Percentiles rank a stretch among this genome's conserved stretches.
phyloP scores from a whole-genome alignment of 2,329 filamentous ascomycete genomes.

The Aspergillus hortae region DNA sequence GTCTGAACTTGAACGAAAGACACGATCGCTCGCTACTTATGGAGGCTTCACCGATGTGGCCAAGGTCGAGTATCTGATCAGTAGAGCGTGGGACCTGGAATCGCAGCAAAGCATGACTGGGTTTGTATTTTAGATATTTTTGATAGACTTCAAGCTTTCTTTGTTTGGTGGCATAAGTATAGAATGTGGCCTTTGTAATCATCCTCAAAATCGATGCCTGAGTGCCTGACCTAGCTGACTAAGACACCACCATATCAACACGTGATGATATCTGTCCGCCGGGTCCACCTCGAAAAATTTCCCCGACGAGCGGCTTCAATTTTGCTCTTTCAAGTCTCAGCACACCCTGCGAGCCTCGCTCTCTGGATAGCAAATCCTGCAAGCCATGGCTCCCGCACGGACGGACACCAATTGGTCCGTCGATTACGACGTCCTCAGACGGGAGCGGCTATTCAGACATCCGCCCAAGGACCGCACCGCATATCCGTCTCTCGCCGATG shows the following conservation, averaged over 20 bases:
- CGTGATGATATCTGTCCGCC: constrained; percentile 37
- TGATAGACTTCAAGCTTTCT: no score
- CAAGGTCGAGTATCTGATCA: constrained; percentile 16
- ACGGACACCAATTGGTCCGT: constrained; percentile 75
- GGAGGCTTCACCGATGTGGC: constrained; percentile 17
- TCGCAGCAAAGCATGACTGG: constrained; percentile 15
- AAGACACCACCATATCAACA: constrained; percentile 29
- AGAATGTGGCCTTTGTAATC: no score
- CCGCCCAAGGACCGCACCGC: constrained; percentile 84
- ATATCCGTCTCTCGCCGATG: constrained; percentile 79
- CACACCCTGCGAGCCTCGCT: constrained; percentile 22
- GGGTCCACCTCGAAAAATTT: constrained; percentile 41
- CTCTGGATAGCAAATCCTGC: constrained; percentile 9
- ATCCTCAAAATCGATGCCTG: not conserved
- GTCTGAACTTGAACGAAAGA: constrained; percentile 19
- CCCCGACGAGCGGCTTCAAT: constrained; percentile 24
- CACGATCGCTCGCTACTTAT: constrained; percentile 18
- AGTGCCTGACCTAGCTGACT: not conserved
- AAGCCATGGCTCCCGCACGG: constrained; percentile 52
- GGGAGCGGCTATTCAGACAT: constrained; percentile 83
- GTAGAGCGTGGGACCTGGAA: constrained; percentile 21
- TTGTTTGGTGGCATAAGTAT: no score
- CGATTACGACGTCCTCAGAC: constrained; percentile 78
- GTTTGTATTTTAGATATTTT: constrained; percentile 7
- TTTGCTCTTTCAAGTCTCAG: constrained; percentile 13